phyloP scores from a whole-genome alignment of 345 rosid genomes.

The Adansonia digitata region DNA sequence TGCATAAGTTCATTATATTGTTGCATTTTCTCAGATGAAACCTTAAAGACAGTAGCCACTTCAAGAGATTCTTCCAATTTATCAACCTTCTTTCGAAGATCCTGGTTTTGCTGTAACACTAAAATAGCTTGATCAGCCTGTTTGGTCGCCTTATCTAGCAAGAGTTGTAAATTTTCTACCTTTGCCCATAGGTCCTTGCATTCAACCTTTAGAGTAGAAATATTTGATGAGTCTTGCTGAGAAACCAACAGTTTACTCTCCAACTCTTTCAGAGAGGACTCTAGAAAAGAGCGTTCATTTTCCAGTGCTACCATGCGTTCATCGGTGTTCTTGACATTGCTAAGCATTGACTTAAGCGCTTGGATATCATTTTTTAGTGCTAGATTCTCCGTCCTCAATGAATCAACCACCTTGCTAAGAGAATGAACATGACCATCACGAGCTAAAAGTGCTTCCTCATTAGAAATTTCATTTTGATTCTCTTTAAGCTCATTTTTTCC shows the following conservation, averaged over 20 bases:
- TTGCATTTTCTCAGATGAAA: slow-evolving; percentile 69
- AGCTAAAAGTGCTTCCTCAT: slow-evolving; percentile 26
- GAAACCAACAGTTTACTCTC: slow-evolving; percentile 67
- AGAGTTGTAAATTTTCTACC: slow-evolving; percentile 62
- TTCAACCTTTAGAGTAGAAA: slow-evolving; percentile 67
- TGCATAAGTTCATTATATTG: slow-evolving; percentile 84
- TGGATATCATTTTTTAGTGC: slow-evolving; percentile 60
- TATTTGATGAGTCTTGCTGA: slow-evolving; percentile 61
- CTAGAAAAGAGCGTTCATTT: slow-evolving; percentile 53
- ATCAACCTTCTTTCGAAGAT: slow-evolving; percentile 71
- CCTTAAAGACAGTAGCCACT: slow-evolving; percentile 64
- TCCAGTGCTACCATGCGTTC: slow-evolving; percentile 62
- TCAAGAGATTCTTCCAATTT: slow-evolving; percentile 75
- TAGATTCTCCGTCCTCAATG: slow-evolving; percentile 58
- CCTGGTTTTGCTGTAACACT: slow-evolving; percentile 82
- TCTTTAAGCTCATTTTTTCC: slow-evolving; percentile 23
- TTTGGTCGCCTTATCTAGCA: slow-evolving; percentile 65
- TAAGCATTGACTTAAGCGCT: slow-evolving; percentile 51
- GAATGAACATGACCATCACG: slow-evolving; percentile 32
- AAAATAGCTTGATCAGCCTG: slow-evolving; percentile 81
- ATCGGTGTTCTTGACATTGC: slow-evolving; percentile 47
- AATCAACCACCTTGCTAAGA: slow-evolving; percentile 60
- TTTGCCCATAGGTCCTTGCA: slow-evolving; percentile 64
- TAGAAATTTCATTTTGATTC: slow-evolving; percentile 19
- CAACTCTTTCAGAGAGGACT: slow-evolving; percentile 65